Evolutionary conservation across 768 basidiomycete species (phyloP).

Genomic region (Trametes sanguinea): DNA sequence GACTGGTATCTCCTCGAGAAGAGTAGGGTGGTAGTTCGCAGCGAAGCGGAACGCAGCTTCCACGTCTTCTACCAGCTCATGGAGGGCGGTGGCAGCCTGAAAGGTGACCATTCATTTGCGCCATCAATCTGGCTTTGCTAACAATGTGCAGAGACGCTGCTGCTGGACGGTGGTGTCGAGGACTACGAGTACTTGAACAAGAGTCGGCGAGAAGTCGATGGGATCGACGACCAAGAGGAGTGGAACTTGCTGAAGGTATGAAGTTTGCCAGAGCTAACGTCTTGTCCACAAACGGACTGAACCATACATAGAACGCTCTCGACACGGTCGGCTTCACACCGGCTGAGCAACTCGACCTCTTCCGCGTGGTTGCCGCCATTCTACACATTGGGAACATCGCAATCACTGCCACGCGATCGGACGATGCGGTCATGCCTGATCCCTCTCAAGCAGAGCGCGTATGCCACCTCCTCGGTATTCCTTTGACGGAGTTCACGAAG

Average conservation of each 20-base stretch:
- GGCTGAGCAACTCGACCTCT: slow-evolving; percentile 86
- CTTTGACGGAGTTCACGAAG: slow-evolving; percentile 83
- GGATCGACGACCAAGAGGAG: slow-evolving; percentile 88
- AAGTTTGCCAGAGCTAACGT: neutral
- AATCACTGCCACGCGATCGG: slow-evolving; percentile 75
- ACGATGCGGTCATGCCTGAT: slow-evolving; percentile 77
- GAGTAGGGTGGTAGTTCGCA: slow-evolving; percentile 88
- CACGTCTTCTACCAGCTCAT: slow-evolving; percentile 97
- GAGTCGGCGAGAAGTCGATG: slow-evolving; percentile 90
- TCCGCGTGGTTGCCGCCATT: slow-evolving; percentile 91
- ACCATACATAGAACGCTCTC: slow-evolving; percentile 61
- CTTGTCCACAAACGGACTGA: neutral
- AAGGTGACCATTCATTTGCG: slow-evolving; percentile 47
- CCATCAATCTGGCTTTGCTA: neutral
- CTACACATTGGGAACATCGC: slow-evolving; percentile 94
- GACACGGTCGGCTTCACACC: slow-evolving; percentile 87
- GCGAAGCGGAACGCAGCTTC: slow-evolving; percentile 88
- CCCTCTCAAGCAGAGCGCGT: slow-evolving; percentile 85
- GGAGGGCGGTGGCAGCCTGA: slow-evolving; percentile 69
- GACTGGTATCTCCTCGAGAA: slow-evolving; percentile 99
- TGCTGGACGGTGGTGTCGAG: slow-evolving; percentile 72
- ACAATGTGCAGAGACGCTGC: slow-evolving; percentile 56
- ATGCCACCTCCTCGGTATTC: slow-evolving; percentile 89
- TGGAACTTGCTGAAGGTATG: slow-evolving; percentile 78
- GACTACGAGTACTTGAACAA: slow-evolving; percentile 92